These are phyloP conservation scores for Adansonia rubrostipa DNA, from an alignment of 441 rosid genomes.

Conservation along the genomic window DNA sequence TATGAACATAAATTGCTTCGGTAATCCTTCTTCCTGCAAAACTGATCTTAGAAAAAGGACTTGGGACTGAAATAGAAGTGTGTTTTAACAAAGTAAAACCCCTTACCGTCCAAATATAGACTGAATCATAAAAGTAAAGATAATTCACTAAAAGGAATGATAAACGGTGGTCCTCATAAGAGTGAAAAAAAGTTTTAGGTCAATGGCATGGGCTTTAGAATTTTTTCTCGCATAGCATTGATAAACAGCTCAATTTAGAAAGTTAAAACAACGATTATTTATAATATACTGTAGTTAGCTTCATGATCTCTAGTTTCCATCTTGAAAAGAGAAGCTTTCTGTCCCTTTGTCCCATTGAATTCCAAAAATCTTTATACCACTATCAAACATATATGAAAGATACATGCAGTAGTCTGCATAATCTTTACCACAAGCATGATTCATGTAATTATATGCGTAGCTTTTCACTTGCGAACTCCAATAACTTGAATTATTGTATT, in stretches of 20 bases:
- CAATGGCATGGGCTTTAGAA: background rate
- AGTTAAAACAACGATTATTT: background rate
- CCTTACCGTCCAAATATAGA: background rate
- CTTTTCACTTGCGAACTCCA: background rate
- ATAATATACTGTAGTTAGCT: background rate
- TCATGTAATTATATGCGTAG: background rate
- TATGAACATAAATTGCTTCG: background rate
- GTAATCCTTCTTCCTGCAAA: background rate
- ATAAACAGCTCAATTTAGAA: slow-evolving; percentile 3
- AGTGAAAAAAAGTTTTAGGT: background rate
- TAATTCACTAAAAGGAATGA: background rate
- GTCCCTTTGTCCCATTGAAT: slow-evolving; percentile 11
- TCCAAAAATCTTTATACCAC: slow-evolving; percentile 1
- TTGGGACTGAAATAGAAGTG: background rate
- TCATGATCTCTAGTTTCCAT: background rate
- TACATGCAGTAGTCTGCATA: background rate
- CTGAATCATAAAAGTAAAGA: background rate
- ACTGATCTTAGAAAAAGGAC: background rate
- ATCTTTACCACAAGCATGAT: background rate
- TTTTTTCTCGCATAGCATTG: background rate
- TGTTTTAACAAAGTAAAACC: background rate
- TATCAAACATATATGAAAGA: background rate
- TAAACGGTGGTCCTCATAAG: background rate
- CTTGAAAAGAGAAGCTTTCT: background rate
- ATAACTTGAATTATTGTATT: background rate